Base-by-base conservation (phyloP, 1,284 basidiomycete species). In the Pisolithus thermaeus region DNA sequence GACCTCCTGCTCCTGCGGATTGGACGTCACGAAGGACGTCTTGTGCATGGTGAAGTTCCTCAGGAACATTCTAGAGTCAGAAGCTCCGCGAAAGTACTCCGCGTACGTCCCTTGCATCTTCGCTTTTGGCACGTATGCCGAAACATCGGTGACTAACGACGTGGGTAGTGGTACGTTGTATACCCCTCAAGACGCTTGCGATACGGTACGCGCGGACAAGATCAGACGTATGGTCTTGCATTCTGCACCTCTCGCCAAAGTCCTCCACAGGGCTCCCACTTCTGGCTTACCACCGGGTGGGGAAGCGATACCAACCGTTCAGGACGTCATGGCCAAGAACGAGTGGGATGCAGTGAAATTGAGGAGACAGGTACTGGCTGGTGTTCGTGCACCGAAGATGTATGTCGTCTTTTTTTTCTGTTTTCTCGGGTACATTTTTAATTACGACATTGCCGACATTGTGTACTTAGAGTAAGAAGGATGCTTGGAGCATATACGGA, bases 401-500 rank as follows among this genome's bases (percentile, higher is more conserved):
- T 38, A 45, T 22, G 40, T 36, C 3, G 32, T 45, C n/a, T 45
- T 14, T 35, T 23, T 9, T 35, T 12, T 41, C 40, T 11, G 23
- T 23, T 9, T 35, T n/a, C 35, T 27, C n/a, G 18, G 6, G 2
- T 11, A 48, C 18, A 7, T n/a, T 14, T n/a, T 39, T n/a, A n/a
- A 12, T 12, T 39, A 23, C 9, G 37, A 4, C 1, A 36, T 30
- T 38, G 30, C 16, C 27, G n/a, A 25, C 14, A 2, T 53, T 30
- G 2, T 5, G 14, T 42, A 6, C 7, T 7, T 20, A 76, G 70
- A 47, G 54, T 62, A 28, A 53, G 53, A 3, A 62, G 73, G 40
- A 67, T 80, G 3, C 56, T 73, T 54, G 62, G 63, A 14, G 75
- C 75, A 1, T 80, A 81, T 56, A 61, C 58, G 0, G 71, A 78